Percentiles rank a stretch among this genome's conserved stretches.
These are phyloP conservation scores for Lasiosphaeria miniovina DNA, from an alignment of 495 filamentous ascomycete species.

Conservation along the genomic window DNA sequence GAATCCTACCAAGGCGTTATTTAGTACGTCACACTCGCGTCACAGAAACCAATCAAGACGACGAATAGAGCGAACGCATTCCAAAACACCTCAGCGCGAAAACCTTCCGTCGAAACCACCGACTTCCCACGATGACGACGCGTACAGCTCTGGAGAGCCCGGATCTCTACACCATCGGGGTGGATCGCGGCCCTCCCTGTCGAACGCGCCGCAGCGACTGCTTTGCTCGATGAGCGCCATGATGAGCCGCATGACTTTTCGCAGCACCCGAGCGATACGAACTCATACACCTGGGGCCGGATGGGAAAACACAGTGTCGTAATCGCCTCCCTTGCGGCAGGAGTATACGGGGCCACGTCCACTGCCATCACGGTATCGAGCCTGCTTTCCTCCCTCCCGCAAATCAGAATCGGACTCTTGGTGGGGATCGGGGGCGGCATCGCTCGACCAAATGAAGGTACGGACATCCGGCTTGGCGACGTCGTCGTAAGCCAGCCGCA, in stretches of 20 bases:
- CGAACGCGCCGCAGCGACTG: conserved; percentile 44
- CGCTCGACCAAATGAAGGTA: conserved; percentile 27
- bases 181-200: conserved; percentile 49
- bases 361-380: conserved; percentile 31
- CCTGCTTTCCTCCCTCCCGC: conserved; percentile 38
- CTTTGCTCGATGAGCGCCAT: conserved; percentile 53
- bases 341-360: conserved; percentile 35
- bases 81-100: background rate
- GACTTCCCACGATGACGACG: background rate
- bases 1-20: too few relatives aligned
- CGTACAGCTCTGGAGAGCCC: conserved; percentile 6
- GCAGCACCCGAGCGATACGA: conserved; percentile 29
- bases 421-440: conserved; percentile 48
- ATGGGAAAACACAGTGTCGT: conserved; percentile 45
- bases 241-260: conserved; percentile 20
- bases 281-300: conserved; percentile 41
- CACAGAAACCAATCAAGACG: too few relatives aligned
- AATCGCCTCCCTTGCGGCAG: conserved; percentile 23
- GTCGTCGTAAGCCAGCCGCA: conserved; percentile 38
- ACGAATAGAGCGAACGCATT: background rate
- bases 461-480: conserved; percentile 41
- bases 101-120: background rate
- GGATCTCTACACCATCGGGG: conserved; percentile 44
- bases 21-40: too few relatives aligned
- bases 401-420: conserved; percentile 41